phyloP scores from a whole-genome alignment of 495 filamentous ascomycete species.

The Paragyromitra xinjiangensis region DNA sequence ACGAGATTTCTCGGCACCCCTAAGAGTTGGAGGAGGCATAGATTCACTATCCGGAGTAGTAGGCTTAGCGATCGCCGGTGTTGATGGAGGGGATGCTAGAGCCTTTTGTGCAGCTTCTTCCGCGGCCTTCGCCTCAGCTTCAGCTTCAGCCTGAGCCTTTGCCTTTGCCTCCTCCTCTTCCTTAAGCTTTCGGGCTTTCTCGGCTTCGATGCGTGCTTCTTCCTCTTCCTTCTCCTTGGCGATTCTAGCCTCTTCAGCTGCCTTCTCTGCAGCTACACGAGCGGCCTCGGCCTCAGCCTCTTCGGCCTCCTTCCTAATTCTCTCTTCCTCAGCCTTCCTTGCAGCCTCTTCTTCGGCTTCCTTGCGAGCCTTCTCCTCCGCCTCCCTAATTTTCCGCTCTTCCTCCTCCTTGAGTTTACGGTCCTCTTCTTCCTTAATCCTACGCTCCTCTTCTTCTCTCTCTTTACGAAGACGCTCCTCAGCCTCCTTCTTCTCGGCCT shows the following conservation, averaged over 20 bases:
- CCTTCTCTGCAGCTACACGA: constrained; percentile 50
- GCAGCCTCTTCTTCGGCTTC: constrained; percentile 63
- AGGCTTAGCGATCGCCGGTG: constrained; percentile 57
- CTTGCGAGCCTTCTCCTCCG: constrained; percentile 64
- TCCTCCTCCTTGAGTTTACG: constrained; percentile 51
- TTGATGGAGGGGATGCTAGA: constrained; percentile 63
- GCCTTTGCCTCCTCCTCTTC: constrained; percentile 64
- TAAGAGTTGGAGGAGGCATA: constrained; percentile 59
- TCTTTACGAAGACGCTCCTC: constrained; percentile 63
- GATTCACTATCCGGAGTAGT: constrained; percentile 46
- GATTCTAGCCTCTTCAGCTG: constrained; percentile 49
- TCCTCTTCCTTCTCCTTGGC: constrained; percentile 62
- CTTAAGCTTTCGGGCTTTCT: constrained; percentile 49
- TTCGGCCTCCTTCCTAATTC: constrained; percentile 59
- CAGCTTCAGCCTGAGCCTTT: constrained; percentile 59
- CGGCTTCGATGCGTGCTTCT: constrained; percentile 58
- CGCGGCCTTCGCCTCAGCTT: constrained; percentile 59
- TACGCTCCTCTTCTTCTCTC: constrained; percentile 60
- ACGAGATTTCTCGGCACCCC: constrained; percentile 55
- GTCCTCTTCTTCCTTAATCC: constrained; percentile 64
- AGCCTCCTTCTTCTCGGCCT: constrained; percentile 68
- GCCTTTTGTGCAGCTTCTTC: constrained; percentile 60
- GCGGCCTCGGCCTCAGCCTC: constrained; percentile 51
- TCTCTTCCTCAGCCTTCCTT: constrained; percentile 69
- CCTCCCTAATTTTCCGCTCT: constrained; percentile 63